A percentile compares a stretch with the other conserved stretches of the same genome.
phyloP scores from a whole-genome alignment of 495 filamentous ascomycete genomes.

The Cryomyces antarcticus region DNA sequence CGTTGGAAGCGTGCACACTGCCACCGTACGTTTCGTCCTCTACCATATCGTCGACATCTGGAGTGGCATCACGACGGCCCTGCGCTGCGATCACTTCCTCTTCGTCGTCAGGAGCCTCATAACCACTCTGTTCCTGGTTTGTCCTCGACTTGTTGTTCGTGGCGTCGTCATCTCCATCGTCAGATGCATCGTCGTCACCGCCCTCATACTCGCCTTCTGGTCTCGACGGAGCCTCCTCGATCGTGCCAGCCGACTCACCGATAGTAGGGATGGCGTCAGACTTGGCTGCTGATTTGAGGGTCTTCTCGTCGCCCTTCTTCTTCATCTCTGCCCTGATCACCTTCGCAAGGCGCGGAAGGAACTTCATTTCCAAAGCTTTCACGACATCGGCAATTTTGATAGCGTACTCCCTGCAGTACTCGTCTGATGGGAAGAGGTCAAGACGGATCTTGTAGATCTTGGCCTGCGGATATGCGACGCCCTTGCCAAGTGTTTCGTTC shows the following conservation, averaged over 20 bases:
- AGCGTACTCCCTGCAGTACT: constrained; percentile 71
- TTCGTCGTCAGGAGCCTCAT: constrained; percentile 80
- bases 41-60: constrained; percentile 19
- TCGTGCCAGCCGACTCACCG: constrained; percentile 51
- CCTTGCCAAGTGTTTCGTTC: constrained; percentile 50
- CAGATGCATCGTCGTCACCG: constrained; percentile 27
- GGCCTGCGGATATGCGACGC: constrained; percentile 39
- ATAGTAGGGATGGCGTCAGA: constrained; percentile 60
- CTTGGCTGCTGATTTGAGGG: constrained; percentile 26
- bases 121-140: constrained; percentile 69
- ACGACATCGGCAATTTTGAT: constrained; percentile 61
- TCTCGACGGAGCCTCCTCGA: constrained; percentile 35
- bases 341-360: constrained; percentile 47
- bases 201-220: constrained; percentile 22
- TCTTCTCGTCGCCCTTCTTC: constrained; percentile 46
- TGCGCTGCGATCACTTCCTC: constrained; percentile 50
- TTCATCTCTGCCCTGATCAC: constrained; percentile 57
- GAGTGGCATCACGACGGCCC: constrained; percentile 31
- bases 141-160: constrained; percentile 55
- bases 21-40: constrained; percentile 1
- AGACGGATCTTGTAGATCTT: constrained; percentile 74
- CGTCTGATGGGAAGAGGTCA: constrained; percentile 60
- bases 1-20: background rate
- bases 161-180: constrained; percentile 62
- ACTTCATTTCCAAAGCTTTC: constrained; percentile 53